phyloP scores from a whole-genome alignment of 495 filamentous ascomycete species.

The Aspergillus campestris region DNA sequence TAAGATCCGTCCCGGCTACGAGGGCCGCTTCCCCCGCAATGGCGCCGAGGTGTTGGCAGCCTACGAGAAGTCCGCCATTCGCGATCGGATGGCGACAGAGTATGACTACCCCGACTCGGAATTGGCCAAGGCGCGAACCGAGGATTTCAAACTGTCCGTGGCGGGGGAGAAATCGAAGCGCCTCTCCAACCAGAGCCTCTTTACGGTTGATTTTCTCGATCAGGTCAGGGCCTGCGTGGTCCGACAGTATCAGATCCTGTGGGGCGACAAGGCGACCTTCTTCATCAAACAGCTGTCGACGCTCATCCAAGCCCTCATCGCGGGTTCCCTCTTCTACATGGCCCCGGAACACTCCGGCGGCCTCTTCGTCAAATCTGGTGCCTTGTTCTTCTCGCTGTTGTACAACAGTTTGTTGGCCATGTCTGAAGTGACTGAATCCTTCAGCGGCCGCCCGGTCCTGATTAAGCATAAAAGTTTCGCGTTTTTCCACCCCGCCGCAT shows the following conservation, averaged over 20 bases:
- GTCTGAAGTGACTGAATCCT: conserved; percentile 62
- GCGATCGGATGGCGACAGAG: conserved; percentile 31
- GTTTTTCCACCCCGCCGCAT: conserved; percentile 67
- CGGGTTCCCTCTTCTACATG: conserved; percentile 35
- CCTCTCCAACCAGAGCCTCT: conserved; percentile 35
- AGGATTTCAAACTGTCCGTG: conserved; percentile 41
- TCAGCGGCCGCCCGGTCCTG: conserved; percentile 59
- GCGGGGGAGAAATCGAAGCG: conserved; percentile 34
- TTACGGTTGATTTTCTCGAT: conserved; percentile 48
- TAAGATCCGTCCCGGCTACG: conserved; percentile 45
- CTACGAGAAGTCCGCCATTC: conserved; percentile 36
- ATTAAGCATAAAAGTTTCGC: conserved; percentile 69
- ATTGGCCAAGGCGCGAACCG: conserved; percentile 34
- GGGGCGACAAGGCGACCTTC: conserved; percentile 52
- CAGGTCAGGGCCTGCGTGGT: conserved; percentile 49
- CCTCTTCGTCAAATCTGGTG: conserved; percentile 47
- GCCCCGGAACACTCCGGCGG: conserved; percentile 34
- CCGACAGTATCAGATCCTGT: conserved; percentile 50
- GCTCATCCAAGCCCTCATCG: conserved; percentile 32
- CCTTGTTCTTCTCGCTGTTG: conserved; percentile 64
- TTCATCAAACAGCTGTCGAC: conserved; percentile 49
- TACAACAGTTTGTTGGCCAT: conserved; percentile 69
- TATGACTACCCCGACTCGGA: conserved; percentile 43
- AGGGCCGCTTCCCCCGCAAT: conserved; percentile 38
- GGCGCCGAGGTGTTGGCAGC: conserved; percentile 26